Conservation (phyloP, 2,329 filamentous ascomycete species). For the Septoria petroselini region DNA sequence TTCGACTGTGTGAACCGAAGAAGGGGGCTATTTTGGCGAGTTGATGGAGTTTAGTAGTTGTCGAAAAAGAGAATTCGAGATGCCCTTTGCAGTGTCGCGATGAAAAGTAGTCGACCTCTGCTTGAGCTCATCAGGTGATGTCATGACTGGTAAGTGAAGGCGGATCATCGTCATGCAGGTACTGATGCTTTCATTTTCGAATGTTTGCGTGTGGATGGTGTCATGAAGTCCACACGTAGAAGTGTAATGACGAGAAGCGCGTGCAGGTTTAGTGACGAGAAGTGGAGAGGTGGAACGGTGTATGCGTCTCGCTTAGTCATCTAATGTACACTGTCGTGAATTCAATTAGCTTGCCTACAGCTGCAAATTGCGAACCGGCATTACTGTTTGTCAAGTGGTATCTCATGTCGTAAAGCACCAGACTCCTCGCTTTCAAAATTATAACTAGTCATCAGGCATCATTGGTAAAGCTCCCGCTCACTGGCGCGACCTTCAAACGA, state of each 20-base stretch:
- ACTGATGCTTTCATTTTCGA: not conserved
- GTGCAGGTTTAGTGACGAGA: not conserved
- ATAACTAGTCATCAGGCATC: slow-evolving; percentile 1
- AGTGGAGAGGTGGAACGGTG: not conserved
- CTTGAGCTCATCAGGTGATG: slow-evolving; percentile 10
- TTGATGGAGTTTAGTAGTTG: not conserved
- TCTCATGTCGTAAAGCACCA: not conserved
- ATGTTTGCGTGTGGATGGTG: slow-evolving; percentile 8
- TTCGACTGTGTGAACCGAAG: slow-evolving; percentile 2
- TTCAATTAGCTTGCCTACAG: not conserved
- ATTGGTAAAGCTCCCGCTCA: slow-evolving; percentile 17
- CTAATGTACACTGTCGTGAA: not conserved
- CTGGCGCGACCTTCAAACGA: slow-evolving; percentile 27
- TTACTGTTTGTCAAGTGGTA: slow-evolving; percentile 3
- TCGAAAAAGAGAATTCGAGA: not conserved
- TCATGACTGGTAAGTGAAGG: slow-evolving; percentile 5
- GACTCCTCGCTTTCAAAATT: slow-evolving; percentile 2
- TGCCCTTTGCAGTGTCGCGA: not conserved
- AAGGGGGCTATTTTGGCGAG: slow-evolving; percentile 3
- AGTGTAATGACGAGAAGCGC: not conserved
- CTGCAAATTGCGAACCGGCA: not conserved
- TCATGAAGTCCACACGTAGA: not conserved
- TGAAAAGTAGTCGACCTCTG: slow-evolving; percentile 3
- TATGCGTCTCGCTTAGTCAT: not conserved
- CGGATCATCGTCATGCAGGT: slow-evolving; percentile 12